These are phyloP conservation scores for Citrus inodora DNA, from an alignment of 345 rosid genomes.

Conservation along the genomic window DNA sequence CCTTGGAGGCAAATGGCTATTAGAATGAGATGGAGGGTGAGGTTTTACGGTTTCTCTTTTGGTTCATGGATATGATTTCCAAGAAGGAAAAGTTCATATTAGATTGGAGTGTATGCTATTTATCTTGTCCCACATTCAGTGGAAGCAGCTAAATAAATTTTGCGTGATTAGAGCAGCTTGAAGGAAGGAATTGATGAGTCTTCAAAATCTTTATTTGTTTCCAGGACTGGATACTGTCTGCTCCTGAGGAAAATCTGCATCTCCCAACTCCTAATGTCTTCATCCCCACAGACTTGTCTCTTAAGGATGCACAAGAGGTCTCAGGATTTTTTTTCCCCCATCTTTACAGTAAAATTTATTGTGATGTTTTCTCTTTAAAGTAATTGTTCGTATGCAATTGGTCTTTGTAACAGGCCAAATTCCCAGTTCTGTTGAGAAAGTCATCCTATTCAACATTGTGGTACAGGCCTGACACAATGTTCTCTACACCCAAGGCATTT, in stretches of 20 bases:
- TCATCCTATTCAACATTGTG: slow-evolving; percentile 63
- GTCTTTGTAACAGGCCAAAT: slow-evolving; percentile 47
- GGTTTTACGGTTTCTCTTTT: background rate
- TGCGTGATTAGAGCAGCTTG: slow-evolving; percentile 6
- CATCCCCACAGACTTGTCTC: slow-evolving; percentile 78
- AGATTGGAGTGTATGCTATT: background rate
- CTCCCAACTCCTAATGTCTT: slow-evolving; percentile 71
- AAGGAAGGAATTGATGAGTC: background rate
- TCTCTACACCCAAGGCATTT: slow-evolving; percentile 77
- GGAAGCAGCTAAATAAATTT: background rate
- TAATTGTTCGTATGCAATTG: slow-evolving; percentile 13
- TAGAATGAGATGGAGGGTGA: background rate
- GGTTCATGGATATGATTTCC: background rate
- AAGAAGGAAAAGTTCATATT: background rate
- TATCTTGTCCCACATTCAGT: background rate
- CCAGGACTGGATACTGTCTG: slow-evolving; percentile 76
- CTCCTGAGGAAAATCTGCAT: slow-evolving; percentile 65
- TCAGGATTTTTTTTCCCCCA: background rate
- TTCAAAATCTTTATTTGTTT: slow-evolving; percentile 16
- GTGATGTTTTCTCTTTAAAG: background rate
- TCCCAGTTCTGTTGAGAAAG: slow-evolving; percentile 62
- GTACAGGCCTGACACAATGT: slow-evolving; percentile 86
- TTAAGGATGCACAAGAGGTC: slow-evolving; percentile 68
- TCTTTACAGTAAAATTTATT: background rate
- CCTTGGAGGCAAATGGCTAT: background rate